Conservation (phyloP, 805 yeast species). For the Pichia scutulata region DNA sequence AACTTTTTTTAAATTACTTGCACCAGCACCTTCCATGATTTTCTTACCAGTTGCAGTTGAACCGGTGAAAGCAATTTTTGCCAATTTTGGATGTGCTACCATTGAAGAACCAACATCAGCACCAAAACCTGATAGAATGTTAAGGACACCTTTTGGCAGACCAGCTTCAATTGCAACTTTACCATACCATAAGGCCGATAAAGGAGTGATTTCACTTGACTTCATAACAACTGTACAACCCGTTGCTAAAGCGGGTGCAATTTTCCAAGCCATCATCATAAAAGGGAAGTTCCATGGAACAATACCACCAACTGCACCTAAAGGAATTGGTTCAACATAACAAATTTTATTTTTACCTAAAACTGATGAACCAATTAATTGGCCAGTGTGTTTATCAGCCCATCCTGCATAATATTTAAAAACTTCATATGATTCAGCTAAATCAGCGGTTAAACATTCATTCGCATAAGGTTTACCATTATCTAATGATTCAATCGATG, state of each 20-base stretch:
- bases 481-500: slow-evolving; percentile 49
- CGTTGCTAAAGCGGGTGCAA: slow-evolving; percentile 69
- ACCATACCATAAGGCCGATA: slow-evolving; percentile 61
- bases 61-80: slow-evolving; percentile 75
- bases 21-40: slow-evolving; percentile 63
- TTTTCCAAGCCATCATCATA: slow-evolving; percentile 71
- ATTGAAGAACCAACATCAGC: slow-evolving; percentile 61
- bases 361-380: slow-evolving; percentile 35
- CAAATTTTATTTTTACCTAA: slow-evolving; percentile 39
- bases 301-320: slow-evolving; percentile 75
- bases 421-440: slow-evolving; percentile 29
- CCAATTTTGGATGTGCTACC: slow-evolving; percentile 54
- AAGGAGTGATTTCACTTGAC: slow-evolving; percentile 71
- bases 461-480: slow-evolving; percentile 48
- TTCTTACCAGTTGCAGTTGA: slow-evolving; percentile 67
- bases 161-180: slow-evolving; percentile 58
- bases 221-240: slow-evolving; percentile 68
- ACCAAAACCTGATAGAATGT: slow-evolving; percentile 68
- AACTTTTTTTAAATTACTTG: slow-evolving; percentile 44
- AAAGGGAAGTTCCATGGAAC: slow-evolving; percentile 83
- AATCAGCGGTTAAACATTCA: slow-evolving; percentile 36
- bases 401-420: slow-evolving; percentile 69
- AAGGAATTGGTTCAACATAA: slow-evolving; percentile 47
- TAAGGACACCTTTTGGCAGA: slow-evolving; percentile 69
- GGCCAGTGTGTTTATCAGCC: slow-evolving; percentile 71